Conservation (phyloP, 345 rosid genomes). For the Eucalyptus marginata region DNA sequence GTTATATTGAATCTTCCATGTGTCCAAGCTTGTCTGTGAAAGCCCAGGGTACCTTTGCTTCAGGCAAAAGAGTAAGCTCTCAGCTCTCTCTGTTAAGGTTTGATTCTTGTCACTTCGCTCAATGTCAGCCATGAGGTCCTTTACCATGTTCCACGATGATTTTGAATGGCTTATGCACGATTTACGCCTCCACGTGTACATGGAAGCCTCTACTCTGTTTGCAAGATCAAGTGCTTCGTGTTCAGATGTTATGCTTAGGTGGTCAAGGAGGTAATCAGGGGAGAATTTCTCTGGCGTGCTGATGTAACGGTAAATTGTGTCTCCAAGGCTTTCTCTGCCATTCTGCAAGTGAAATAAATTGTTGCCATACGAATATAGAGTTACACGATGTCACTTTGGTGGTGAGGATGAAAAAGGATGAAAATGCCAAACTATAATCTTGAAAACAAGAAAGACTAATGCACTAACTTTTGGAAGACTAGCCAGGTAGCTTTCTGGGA, state of each 20-base stretch:
- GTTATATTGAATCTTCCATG: conserved; percentile 84
- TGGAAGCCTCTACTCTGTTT: conserved; percentile 70
- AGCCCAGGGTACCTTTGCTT: conserved; percentile 88
- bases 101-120: conserved; percentile 71
- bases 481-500: conserved; percentile 71
- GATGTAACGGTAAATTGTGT: conserved; percentile 59
- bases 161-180: conserved; percentile 57
- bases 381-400: neutral
- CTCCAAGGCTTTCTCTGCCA: conserved; percentile 82
- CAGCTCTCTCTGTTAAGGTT: conserved; percentile 67
- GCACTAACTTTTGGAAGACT: conserved; percentile 76
- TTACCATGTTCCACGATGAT: conserved; percentile 82
- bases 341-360: conserved; percentile 23
- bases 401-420: neutral
- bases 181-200: conserved; percentile 94
- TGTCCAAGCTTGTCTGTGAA: conserved; percentile 86
- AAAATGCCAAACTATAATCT: neutral
- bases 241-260: conserved; percentile 62
- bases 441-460: neutral
- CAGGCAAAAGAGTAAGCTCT: conserved; percentile 64
- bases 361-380: neutral
- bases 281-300: conserved; percentile 50
- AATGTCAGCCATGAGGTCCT: conserved; percentile 57
- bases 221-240: conserved; percentile 92
- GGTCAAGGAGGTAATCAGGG: conserved; percentile 57